Percentiles rank a stretch among this genome's conserved stretches.
phyloP scores from a whole-genome alignment of 23 red algal genomes.

The Agarophyton chilense region DNA sequence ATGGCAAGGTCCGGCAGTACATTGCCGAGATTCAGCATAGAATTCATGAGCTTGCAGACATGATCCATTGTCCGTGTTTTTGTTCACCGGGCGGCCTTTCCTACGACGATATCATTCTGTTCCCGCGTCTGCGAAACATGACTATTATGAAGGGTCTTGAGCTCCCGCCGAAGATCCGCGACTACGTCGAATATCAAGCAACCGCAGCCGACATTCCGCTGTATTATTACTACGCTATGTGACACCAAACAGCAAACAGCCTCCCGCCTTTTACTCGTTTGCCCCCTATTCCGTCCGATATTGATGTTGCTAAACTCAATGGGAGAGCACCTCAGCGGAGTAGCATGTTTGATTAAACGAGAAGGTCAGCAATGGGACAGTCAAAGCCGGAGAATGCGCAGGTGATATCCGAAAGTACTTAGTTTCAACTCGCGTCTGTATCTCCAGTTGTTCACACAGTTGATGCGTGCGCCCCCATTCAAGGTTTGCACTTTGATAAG shows the following conservation, averaged over 20 bases:
- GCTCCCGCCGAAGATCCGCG: slow-evolving; percentile 24
- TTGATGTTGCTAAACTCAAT: neutral
- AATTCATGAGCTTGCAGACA: slow-evolving; percentile 21
- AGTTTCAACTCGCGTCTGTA: no score
- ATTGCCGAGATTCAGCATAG: slow-evolving; percentile 27
- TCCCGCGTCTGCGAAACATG: slow-evolving; percentile 42
- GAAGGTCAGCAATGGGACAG: no score
- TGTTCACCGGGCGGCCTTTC: slow-evolving; percentile 45
- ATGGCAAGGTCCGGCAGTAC: slow-evolving; percentile 36
- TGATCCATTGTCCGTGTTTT: slow-evolving; percentile 23
- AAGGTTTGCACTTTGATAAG: no score
- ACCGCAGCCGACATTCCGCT: slow-evolving; percentile 16
- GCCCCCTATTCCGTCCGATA: no score
- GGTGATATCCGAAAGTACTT: no score
- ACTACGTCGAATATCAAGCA: slow-evolving; percentile 44
- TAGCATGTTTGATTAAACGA: no score
- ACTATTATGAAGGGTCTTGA: slow-evolving; percentile 62
- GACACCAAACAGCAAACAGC: neutral
- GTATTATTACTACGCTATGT: slow-evolving; percentile 29
- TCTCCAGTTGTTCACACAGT: no score
- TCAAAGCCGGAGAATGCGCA: no score
- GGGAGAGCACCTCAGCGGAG: no score
- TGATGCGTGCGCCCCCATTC: no score
- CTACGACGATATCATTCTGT: slow-evolving; percentile 62
- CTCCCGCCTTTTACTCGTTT: no score